Base-by-base conservation (phyloP, 805 yeast genomes). In the Suhomyces kilbournensis region DNA sequence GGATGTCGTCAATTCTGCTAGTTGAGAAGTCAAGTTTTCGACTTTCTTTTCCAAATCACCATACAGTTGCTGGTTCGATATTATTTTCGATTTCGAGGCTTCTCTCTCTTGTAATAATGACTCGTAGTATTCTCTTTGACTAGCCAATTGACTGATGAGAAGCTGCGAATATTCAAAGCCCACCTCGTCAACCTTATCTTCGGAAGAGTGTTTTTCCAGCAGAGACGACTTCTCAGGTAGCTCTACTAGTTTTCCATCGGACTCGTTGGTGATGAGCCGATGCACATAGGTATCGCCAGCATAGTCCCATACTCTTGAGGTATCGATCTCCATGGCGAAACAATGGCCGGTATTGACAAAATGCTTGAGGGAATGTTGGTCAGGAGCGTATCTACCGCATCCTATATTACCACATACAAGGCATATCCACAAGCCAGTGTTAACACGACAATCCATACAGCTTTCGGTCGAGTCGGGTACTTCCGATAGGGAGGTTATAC, bases 221-320 rank as follows among this genome's bases (percentile, higher is more conserved):
- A 47, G 44, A 17, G 39, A 28, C n/a, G 28, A 35, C 49, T 74
- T 75, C 25, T 72, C 77, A 0, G 78, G 75, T 12, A 90, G 74
- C 65, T 91, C 97, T 2, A 91, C 96, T 30, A 92, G 69, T 60
- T 92, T 92, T 0, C 97, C 97, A 65, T 91, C 97, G 0, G 86
- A 77, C 65, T 88, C 92, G 67, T 89, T 90, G 55, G 91, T 90
- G 3, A 91, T 79, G 43, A 91, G 70, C 47, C 97, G 69, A 67
- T 91, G 97, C 8, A 91, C 97, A 66, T 91, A 91, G 57, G 83
- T 84, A 64, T 91, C 97, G 2, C 92, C 92, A 0, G 92, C 91
- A 65, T 91, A 91, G 66, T 91, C 97, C 97, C 97, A 91, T 1
- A 91, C 96, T 40, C 97, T 75, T 55, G 91, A 94, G 0, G 96